These are phyloP conservation scores for Colletotrichum zoysiae DNA, from an alignment of 2,329 filamentous ascomycete genomes.

Conservation along the genomic window DNA sequence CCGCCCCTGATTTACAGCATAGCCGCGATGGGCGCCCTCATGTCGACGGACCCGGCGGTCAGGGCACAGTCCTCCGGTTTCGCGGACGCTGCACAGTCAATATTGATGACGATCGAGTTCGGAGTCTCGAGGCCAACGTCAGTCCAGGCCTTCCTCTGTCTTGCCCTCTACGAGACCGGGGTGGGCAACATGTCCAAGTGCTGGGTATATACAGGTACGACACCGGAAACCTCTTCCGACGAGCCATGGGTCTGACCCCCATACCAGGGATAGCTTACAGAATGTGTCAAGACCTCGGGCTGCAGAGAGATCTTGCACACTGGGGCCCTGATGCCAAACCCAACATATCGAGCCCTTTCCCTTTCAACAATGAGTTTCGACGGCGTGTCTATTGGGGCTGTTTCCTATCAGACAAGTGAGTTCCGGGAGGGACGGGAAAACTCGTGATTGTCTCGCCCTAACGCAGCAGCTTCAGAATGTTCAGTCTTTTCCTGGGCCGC, in stretches of 20 bases:
- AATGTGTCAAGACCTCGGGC: slow-evolving; percentile 49
- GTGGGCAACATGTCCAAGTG: slow-evolving; percentile 47
- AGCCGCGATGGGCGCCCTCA: slow-evolving; percentile 45
- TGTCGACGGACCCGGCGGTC: slow-evolving; percentile 39
- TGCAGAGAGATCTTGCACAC: slow-evolving; percentile 46
- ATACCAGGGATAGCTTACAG: slow-evolving; percentile 48
- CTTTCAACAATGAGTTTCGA: slow-evolving; percentile 46
- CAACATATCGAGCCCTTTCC: slow-evolving; percentile 26
- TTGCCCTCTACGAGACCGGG: slow-evolving; percentile 48
- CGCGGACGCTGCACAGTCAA: slow-evolving; percentile 44
- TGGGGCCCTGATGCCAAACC: slow-evolving; percentile 44
- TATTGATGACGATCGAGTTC: slow-evolving; percentile 44
- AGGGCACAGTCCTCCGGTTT: slow-evolving; percentile 37
- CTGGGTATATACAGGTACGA: slow-evolving; percentile 43
- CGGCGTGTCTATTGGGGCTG: slow-evolving; percentile 49
- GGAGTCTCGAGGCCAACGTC: slow-evolving; percentile 44
- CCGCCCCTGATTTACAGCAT: slow-evolving; percentile 43
- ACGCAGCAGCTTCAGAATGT: slow-evolving; percentile 15
- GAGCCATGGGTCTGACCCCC: slow-evolving; percentile 5
- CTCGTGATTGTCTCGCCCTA: neutral
- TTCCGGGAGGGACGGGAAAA: neutral
- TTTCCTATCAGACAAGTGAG: slow-evolving; percentile 47
- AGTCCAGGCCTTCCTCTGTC: slow-evolving; percentile 47
- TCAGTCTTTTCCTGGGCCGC: slow-evolving; percentile 42
- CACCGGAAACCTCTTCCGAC: slow-evolving; percentile 1